Conservation (phyloP, 2,329 filamentous ascomycete genomes). For the Fusarium sambucinum region DNA sequence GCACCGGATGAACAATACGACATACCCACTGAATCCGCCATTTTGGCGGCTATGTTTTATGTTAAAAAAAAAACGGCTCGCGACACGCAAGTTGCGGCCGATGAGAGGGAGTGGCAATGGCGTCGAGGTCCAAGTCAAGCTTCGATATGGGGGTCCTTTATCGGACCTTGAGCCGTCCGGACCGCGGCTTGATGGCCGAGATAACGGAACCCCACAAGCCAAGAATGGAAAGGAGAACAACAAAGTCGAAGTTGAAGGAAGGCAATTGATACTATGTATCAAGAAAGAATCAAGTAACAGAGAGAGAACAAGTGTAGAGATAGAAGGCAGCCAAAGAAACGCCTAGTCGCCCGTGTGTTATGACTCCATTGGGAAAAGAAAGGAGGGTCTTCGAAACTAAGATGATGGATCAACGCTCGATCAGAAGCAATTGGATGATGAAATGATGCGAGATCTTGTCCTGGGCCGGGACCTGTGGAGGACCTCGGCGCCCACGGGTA, state of each 20-base stretch:
- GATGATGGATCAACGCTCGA: constrained; percentile 27
- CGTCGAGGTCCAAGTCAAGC: constrained; percentile 30
- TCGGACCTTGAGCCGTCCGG: constrained; percentile 47
- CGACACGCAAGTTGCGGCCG: constrained; percentile 34
- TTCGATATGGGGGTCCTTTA: constrained; percentile 41
- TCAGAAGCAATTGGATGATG: constrained; percentile 40
- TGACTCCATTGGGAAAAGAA: constrained; percentile 41
- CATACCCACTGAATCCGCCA: constrained; percentile 51
- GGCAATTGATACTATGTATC: constrained; percentile 7
- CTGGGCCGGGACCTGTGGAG: constrained; percentile 24
- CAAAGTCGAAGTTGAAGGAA: constrained; percentile 2
- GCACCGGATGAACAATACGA: constrained; percentile 1
- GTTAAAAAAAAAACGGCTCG: constrained; percentile 20
- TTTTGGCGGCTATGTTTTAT: constrained; percentile 32
- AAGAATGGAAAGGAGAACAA: constrained; percentile 25
- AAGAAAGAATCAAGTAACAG: constrained; percentile 14
- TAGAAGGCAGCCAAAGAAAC: constrained; percentile 19
- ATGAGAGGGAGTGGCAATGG: constrained; percentile 30
- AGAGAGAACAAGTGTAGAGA: constrained; percentile 8
- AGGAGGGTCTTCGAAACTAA: constrained; percentile 31
- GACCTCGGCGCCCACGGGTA: constrained; percentile 41
- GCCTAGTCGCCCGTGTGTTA: constrained; percentile 33
- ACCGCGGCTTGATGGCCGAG: constrained; percentile 48
- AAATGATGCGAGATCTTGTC: constrained; percentile 33
- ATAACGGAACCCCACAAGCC: constrained; percentile 43